phyloP scores from a whole-genome alignment of 805 yeast species.

The Wilhelminamyces savonicus region DNA sequence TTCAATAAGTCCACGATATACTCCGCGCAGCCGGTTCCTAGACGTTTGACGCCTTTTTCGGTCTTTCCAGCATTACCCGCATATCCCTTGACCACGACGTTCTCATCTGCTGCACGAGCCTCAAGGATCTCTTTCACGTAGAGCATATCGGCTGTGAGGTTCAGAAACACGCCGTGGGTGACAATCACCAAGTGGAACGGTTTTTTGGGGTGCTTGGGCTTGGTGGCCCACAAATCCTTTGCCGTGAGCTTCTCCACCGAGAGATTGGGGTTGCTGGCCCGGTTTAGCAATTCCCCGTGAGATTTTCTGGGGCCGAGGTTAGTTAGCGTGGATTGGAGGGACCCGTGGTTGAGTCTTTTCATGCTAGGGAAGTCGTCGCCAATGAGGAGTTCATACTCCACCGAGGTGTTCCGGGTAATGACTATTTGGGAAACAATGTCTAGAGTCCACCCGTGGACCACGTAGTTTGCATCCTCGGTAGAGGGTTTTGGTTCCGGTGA shows the following conservation, averaged over 20 bases:
- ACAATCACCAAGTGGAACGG: conserved; percentile 36
- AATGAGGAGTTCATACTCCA: conserved; percentile 29
- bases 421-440: conserved; percentile 38
- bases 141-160: conserved; percentile 40
- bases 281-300: too few species aligned
- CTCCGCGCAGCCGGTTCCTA: conserved; percentile 27
- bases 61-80: conserved; percentile 36
- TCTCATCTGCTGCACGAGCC: conserved; percentile 19
- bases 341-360: conserved; percentile 26
- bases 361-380: conserved; percentile 29
- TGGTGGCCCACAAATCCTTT: conserved; percentile 27
- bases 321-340: conserved; percentile 6
- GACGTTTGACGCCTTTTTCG: conserved; percentile 32
- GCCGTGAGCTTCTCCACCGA: conserved; percentile 19
- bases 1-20: conserved; percentile 16
- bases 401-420: conserved; percentile 22
- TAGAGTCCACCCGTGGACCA: conserved; percentile 30
- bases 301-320: conserved; percentile 1
- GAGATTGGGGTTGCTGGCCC: conserved; percentile 14
- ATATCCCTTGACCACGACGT: conserved; percentile 32
- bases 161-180: conserved; percentile 41
- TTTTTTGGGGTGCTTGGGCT: conserved; percentile 11
- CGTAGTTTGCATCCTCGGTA: too few species aligned
- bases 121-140: conserved; percentile 31
- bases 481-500: too few species aligned